Percentiles rank a stretch among this genome's conserved stretches.
phyloP scores from a whole-genome alignment of 2,329 filamentous ascomycete genomes.

The Scedosporium dehoogii region DNA sequence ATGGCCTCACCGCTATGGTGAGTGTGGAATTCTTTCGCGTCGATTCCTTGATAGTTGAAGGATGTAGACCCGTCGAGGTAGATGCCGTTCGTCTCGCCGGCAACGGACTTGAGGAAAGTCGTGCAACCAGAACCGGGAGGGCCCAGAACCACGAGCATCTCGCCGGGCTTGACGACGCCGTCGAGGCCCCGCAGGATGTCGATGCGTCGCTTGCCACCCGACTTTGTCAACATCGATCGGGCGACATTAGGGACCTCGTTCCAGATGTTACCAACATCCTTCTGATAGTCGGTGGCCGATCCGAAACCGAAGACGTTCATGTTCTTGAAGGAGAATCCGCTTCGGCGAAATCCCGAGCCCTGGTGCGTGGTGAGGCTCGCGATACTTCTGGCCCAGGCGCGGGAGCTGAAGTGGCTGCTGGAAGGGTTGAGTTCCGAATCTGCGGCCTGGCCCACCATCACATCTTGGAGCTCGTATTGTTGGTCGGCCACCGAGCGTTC shows the following conservation, averaged over 20 bases:
- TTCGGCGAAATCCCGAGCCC: slow-evolving; percentile 17
- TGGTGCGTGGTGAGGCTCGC: slow-evolving; percentile 15
- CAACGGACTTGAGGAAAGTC: slow-evolving; percentile 78
- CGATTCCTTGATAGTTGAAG: slow-evolving; percentile 74
- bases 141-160: slow-evolving; percentile 68
- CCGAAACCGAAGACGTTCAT: slow-evolving; percentile 37
- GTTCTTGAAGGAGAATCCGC: slow-evolving; percentile 31
- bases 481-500: slow-evolving; percentile 27
- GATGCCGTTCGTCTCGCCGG: slow-evolving; percentile 75
- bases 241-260: slow-evolving; percentile 14
- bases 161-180: slow-evolving; percentile 57
- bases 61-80: slow-evolving; percentile 59
- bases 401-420: slow-evolving; percentile 38
- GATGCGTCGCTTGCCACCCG: slow-evolving; percentile 38
- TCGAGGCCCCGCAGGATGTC: slow-evolving; percentile 61
- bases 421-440: slow-evolving; percentile 38
- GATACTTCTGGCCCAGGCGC: slow-evolving; percentile 23
- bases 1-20: slow-evolving; percentile 77
- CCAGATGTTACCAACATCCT: slow-evolving; percentile 26
- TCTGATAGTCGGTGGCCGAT: slow-evolving; percentile 37
- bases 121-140: slow-evolving; percentile 69
- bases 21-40: slow-evolving; percentile 64
- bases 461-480: slow-evolving; percentile 10
- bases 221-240: neutral
- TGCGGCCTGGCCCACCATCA: slow-evolving; percentile 8